Percentiles rank a stretch among this genome's conserved stretches.
phyloP scores from a whole-genome alignment of 441 rosid genomes.

The Bruguiera hainesii region DNA sequence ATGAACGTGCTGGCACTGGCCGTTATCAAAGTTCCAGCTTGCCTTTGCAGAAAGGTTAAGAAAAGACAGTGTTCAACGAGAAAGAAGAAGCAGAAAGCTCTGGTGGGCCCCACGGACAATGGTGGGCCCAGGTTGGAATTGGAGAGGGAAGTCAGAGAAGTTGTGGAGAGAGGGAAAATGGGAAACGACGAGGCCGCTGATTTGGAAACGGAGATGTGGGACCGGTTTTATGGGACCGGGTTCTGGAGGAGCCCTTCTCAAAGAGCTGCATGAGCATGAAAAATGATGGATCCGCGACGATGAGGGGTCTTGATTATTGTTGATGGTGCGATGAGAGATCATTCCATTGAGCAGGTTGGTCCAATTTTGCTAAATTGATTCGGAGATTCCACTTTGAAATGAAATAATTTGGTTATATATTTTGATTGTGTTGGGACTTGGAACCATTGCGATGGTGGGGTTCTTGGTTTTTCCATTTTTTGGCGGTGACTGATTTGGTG shows the following conservation, averaged over 20 bases:
- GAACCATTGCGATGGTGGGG: no score
- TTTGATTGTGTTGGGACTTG: no score
- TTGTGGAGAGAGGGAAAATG: conserved; percentile 12
- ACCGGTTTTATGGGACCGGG: conserved; percentile 48
- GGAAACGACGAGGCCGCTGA: conserved; percentile 17
- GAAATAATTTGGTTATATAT: no score
- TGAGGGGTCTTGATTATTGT: neutral
- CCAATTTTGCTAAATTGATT: no score
- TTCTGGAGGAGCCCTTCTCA: conserved; percentile 66
- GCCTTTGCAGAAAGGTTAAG: conserved; percentile 43
- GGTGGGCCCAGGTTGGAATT: conserved; percentile 1
- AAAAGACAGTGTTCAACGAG: conserved; percentile 10
- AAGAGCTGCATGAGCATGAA: conserved; percentile 12
- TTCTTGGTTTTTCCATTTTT: no score
- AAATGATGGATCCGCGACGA: neutral
- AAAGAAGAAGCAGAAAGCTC: conserved; percentile 28
- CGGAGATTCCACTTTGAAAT: no score
- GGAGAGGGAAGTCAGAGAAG: conserved; percentile 1
- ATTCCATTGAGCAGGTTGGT: no score
- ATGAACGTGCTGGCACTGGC: conserved; percentile 50
- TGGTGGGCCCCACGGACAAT: conserved; percentile 1
- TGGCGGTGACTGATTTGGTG: no score
- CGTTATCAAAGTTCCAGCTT: conserved; percentile 50
- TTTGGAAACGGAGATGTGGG: conserved; percentile 55
- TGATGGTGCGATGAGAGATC: neutral